A percentile compares a stretch with the other conserved stretches of the same genome.
phyloP scores from a whole-genome alignment of 1,139 yeast species.

The Saccharomyces hybrid region DNA sequence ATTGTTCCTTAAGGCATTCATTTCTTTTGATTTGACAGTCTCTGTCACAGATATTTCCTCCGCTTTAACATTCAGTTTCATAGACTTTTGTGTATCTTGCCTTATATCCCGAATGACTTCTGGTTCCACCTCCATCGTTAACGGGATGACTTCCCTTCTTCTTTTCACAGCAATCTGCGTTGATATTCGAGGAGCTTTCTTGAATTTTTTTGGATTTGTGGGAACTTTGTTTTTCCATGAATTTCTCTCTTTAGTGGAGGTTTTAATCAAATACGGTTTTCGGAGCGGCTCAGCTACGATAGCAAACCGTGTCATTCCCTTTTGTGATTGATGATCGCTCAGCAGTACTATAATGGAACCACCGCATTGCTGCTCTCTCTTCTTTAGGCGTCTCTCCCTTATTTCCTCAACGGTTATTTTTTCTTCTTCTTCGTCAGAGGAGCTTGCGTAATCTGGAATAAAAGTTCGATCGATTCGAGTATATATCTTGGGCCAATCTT shows the following conservation, averaged over 20 bases:
- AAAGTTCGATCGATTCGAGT: conserved; percentile 18
- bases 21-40: not conserved
- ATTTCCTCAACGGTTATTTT: conserved; percentile 14
- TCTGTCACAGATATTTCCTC: not conserved
- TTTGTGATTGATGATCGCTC: conserved; percentile 9
- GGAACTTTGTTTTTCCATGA: conserved; percentile 11
- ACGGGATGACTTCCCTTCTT: conserved; percentile 11
- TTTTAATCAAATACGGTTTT: conserved; percentile 22
- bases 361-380: conserved; percentile 17
- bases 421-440: conserved; percentile 30
- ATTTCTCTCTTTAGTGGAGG: conserved; percentile 17
- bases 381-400: conserved; percentile 12
- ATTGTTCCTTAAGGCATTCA: not conserved
- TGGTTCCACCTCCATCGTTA: conserved; percentile 7
- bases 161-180: conserved; percentile 15
- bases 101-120: not conserved
- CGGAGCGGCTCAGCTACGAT: conserved; percentile 28
- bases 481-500: conserved; percentile 12
- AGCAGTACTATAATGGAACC: conserved; percentile 20
- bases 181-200: conserved; percentile 11
- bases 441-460: conserved; percentile 21
- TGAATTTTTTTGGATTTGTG: conserved; percentile 10
- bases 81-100: not conserved
- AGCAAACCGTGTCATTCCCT: conserved; percentile 11
- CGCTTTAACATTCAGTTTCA: not conserved